Percentiles rank a stretch among this genome's conserved stretches.
phyloP scores from a whole-genome alignment of 2,329 filamentous ascomycete genomes.

The Zymoseptoria passerinii region DNA sequence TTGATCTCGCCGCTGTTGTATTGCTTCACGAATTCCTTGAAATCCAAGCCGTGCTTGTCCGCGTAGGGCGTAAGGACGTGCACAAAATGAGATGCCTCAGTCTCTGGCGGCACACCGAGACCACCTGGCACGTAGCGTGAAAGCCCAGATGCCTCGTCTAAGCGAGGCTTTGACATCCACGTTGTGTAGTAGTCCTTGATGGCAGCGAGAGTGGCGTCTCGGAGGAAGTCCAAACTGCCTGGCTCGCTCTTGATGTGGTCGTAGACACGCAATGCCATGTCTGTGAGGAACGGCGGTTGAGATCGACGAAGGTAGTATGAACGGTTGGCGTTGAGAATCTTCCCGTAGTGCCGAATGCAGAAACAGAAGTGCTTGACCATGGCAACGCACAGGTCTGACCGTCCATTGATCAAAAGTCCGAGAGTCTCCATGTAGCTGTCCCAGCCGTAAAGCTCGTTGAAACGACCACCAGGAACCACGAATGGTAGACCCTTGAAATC shows the following conservation, averaged over 20 bases:
- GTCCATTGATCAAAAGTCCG: slow-evolving; percentile 76
- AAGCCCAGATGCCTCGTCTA: slow-evolving; percentile 68
- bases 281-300: slow-evolving; percentile 92
- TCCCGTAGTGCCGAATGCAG: slow-evolving; percentile 96
- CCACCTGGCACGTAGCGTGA: slow-evolving; percentile 81
- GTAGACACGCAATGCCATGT: slow-evolving; percentile 91
- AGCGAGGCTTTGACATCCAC: slow-evolving; percentile 65
- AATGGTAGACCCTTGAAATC: slow-evolving; percentile 78
- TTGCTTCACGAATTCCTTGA: slow-evolving; percentile 74
- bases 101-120: slow-evolving; percentile 81
- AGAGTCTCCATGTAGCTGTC: slow-evolving; percentile 98
- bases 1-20: slow-evolving; percentile 72
- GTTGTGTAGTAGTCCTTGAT: slow-evolving; percentile 95
- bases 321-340: slow-evolving; percentile 93
- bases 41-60: slow-evolving; percentile 72
- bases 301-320: slow-evolving; percentile 93
- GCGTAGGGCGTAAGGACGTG: slow-evolving; percentile 76
- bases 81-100: slow-evolving; percentile 76
- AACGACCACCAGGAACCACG: slow-evolving; percentile 92
- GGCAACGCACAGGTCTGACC: slow-evolving; percentile 76
- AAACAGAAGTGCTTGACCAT: slow-evolving; percentile 98
- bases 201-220: slow-evolving; percentile 71
- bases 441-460: slow-evolving; percentile 98
- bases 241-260: slow-evolving; percentile 85
- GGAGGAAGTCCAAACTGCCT: slow-evolving; percentile 71